Conservation (phyloP, 179 eudicot species). For the Corrigiola litoralis region DNA sequence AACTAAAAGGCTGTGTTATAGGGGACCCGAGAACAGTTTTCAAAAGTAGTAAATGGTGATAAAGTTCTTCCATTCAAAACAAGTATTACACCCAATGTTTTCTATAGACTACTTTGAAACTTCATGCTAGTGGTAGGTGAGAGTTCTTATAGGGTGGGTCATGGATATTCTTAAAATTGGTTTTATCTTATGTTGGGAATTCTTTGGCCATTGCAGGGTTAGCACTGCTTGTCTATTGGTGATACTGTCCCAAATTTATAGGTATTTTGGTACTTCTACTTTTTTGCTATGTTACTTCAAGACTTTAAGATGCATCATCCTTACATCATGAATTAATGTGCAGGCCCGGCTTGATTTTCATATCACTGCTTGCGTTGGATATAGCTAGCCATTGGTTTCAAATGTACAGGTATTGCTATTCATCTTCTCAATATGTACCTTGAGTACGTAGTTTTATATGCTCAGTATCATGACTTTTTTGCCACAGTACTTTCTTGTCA, state of each 20-base stretch:
- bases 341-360: slow-evolving; percentile 83
- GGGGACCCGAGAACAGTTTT: no score
- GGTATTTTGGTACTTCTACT: slow-evolving; percentile 35
- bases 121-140: background rate
- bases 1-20: no score
- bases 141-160: background rate
- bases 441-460: background rate
- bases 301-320: background rate
- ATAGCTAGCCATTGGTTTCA: slow-evolving; percentile 98
- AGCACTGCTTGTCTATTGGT: slow-evolving; percentile 94
- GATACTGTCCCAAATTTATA: slow-evolving; percentile 84
- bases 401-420: slow-evolving; percentile 76
- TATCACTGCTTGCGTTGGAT: slow-evolving; percentile 86
- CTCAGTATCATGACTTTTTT: slow-evolving; percentile 12
- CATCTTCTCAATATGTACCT: background rate
- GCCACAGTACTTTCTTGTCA: slow-evolving; percentile 78
- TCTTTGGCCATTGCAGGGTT: slow-evolving; percentile 50
- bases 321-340: slow-evolving; percentile 11
- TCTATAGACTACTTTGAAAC: background rate
- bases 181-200: background rate
- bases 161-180: background rate
- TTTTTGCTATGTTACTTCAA: background rate
- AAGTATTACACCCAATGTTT: background rate
- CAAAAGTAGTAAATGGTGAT: no score
- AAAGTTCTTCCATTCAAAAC: background rate